phyloP scores from a whole-genome alignment of 345 rosid genomes.

The Lumnitzera littorea region DNA sequence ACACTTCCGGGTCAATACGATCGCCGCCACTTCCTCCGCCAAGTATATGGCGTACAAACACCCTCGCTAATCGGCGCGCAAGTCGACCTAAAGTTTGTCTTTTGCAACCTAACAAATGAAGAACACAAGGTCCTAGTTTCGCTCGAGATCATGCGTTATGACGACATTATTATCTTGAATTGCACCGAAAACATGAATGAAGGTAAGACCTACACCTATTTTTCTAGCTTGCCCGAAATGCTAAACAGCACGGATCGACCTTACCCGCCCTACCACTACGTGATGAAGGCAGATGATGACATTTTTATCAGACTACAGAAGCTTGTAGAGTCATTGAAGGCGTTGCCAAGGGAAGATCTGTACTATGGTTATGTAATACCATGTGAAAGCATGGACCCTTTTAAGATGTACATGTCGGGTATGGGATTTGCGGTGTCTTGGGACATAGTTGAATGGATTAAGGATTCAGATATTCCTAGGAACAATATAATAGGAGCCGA shows the following conservation, averaged over 20 bases:
- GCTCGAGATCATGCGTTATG: slow-evolving; percentile 80
- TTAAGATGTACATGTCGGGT: slow-evolving; percentile 76
- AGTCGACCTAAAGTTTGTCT: slow-evolving; percentile 81
- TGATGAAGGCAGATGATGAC: slow-evolving; percentile 81
- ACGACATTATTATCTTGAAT: slow-evolving; percentile 73
- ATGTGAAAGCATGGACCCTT: slow-evolving; percentile 83
- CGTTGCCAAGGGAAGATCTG: slow-evolving; percentile 66
- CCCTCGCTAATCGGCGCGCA: slow-evolving; percentile 18
- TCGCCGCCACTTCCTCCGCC: slow-evolving; percentile 62
- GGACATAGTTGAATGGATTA: slow-evolving; percentile 85
- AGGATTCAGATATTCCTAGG: slow-evolving; percentile 60
- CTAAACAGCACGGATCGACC: slow-evolving; percentile 26
- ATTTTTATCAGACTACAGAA: slow-evolving; percentile 47
- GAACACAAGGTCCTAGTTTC: slow-evolving; percentile 78
- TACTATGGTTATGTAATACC: slow-evolving; percentile 85
- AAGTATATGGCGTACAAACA: slow-evolving; percentile 60
- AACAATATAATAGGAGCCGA: slow-evolving; percentile 73
- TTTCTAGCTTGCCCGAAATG: slow-evolving; percentile 67
- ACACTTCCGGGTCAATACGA: slow-evolving; percentile 84
- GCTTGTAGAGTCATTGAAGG: slow-evolving; percentile 50
- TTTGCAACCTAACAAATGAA: slow-evolving; percentile 83
- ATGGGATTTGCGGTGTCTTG: slow-evolving; percentile 86
- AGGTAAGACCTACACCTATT: slow-evolving; percentile 69
- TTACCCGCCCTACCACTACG: slow-evolving; percentile 76
- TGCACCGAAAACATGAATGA: slow-evolving; percentile 84